Conservation (phyloP, 2,329 filamentous ascomycete genomes). For the Neoascochyta sp. region DNA sequence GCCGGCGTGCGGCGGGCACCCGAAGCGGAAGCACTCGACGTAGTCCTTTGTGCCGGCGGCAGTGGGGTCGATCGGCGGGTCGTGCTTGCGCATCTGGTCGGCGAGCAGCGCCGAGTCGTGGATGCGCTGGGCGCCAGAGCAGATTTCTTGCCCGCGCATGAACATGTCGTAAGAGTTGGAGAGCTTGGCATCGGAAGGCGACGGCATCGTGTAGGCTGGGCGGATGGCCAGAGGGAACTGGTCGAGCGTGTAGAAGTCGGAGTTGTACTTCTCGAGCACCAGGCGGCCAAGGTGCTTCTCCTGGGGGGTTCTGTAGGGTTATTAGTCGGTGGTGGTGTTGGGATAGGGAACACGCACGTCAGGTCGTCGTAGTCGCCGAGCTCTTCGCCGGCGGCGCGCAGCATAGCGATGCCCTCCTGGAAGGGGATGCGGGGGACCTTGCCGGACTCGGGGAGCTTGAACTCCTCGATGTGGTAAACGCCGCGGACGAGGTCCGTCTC, state of each 20-base stretch:
- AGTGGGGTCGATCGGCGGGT: conserved; percentile 54
- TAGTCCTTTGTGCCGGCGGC: conserved; percentile 61
- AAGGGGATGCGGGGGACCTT: conserved; percentile 76
- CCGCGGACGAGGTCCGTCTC: conserved; percentile 68
- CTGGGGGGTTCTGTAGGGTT: conserved; percentile 58
- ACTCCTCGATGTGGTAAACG: conserved; percentile 72
- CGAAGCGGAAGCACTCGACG: conserved; percentile 61
- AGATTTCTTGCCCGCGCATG: conserved; percentile 67
- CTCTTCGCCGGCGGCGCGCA: conserved; percentile 73
- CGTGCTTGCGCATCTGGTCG: conserved; percentile 56
- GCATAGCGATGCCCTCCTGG: conserved; percentile 70
- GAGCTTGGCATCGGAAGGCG: conserved; percentile 43
- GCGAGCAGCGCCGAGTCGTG: conserved; percentile 58
- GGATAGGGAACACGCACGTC: conserved; percentile 37
- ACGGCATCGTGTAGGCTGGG: conserved; percentile 88
- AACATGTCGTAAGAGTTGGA: conserved; percentile 67
- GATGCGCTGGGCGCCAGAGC: conserved; percentile 65
- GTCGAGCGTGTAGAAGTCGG: conserved; percentile 95
- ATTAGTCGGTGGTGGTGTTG: conserved; percentile 4
- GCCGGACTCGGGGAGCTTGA: conserved; percentile 70
- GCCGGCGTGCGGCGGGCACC: conserved; percentile 61
- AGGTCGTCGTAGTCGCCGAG: conserved; percentile 76
- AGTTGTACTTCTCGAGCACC: conserved; percentile 82
- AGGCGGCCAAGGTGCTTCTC: conserved; percentile 86
- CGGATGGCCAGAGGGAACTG: conserved; percentile 88